A percentile compares a stretch with the other conserved stretches of the same genome.
Evolutionary conservation across 73 alveolate genomes (phyloP).

Genomic region (Halteria grandinella): DNA sequence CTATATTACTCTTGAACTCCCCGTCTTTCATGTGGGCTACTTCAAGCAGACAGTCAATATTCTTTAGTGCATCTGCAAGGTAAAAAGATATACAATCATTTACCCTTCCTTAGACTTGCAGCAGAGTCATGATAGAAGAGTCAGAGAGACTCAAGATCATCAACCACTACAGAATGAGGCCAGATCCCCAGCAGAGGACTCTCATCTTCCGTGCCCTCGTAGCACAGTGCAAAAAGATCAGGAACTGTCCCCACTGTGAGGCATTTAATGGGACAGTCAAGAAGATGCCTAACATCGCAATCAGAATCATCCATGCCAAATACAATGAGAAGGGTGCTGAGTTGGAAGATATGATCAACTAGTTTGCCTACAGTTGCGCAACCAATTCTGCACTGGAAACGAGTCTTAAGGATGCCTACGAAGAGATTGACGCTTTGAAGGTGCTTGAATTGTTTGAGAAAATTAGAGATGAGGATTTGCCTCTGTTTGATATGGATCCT

Average conservation of each 20-base stretch:
- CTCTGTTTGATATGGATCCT: conserved; percentile 83
- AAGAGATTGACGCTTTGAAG: conserved; percentile 73
- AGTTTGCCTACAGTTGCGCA: conserved; percentile 38
- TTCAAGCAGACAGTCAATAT: conserved; percentile 84
- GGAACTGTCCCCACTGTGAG: conserved; percentile 88
- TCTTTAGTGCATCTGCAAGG: conserved; percentile 82
- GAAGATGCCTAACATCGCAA: conserved; percentile 78
- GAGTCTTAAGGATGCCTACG: conserved; percentile 60
- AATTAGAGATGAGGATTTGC: conserved; percentile 81
- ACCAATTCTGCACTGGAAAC: conserved; percentile 56
- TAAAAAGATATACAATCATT: background rate
- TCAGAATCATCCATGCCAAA: conserved; percentile 85
- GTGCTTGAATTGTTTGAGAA: conserved; percentile 78
- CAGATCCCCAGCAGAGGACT: conserved; percentile 6
- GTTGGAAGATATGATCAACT: conserved; percentile 41
- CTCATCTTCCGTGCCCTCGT: conserved; percentile 37
- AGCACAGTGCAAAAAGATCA: conserved; percentile 68
- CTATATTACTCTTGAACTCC: conserved; percentile 86
- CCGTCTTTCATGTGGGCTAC: conserved; percentile 97
- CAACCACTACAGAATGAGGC: conserved; percentile 44
- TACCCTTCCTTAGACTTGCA: background rate
- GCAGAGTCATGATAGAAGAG: conserved; percentile 19
- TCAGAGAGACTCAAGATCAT: conserved; percentile 6
- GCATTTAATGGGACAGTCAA: conserved; percentile 84
- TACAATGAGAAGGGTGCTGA: conserved; percentile 63